Conservation (phyloP, 768 basidiomycete species). For the Suillus subalutaceus region DNA sequence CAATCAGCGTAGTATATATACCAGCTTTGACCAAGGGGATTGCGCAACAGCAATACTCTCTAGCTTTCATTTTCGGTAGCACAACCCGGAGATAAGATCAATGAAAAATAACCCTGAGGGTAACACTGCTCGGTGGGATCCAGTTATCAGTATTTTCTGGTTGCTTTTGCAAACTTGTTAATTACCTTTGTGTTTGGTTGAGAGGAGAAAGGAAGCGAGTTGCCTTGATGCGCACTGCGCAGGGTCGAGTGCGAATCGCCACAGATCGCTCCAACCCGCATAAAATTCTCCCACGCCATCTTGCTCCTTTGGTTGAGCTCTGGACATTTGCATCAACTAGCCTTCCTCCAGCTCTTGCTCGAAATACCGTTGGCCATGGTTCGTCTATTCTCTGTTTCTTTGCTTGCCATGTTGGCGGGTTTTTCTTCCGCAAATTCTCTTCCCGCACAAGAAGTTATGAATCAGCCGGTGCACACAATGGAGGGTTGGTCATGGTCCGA, state of each 20-base stretch:
- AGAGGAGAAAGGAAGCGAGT: neutral
- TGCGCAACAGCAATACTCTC: constrained; percentile 93
- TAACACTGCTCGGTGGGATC: neutral
- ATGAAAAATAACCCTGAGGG: neutral
- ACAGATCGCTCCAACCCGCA: constrained; percentile 6
- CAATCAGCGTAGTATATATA: constrained; percentile 76
- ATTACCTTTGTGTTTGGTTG: constrained; percentile 4
- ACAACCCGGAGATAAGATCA: neutral
- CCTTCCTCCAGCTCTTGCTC: constrained; percentile 10
- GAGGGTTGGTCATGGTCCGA: constrained; percentile 66
- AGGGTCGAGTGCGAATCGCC: neutral
- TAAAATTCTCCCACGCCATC: constrained; percentile 23
- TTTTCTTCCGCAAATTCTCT: constrained; percentile 26
- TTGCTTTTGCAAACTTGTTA: neutral
- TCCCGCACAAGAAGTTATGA: constrained; percentile 34
- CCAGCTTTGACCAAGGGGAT: constrained; percentile 91
- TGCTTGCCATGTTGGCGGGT: constrained; percentile 31
- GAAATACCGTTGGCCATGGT: constrained; percentile 29
- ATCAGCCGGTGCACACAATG: constrained; percentile 34
- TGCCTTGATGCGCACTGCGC: constrained; percentile 2
- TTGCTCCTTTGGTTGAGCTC: constrained; percentile 24
- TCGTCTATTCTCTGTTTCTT: constrained; percentile 26
- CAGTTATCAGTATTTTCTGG: neutral
- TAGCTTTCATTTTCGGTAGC: constrained; percentile 57
- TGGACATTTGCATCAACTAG: constrained; percentile 18